Percentiles rank a stretch among this genome's conserved stretches.
phyloP scores from a whole-genome alignment of 148 eudicot genomes.

The Camellia sinensis region DNA sequence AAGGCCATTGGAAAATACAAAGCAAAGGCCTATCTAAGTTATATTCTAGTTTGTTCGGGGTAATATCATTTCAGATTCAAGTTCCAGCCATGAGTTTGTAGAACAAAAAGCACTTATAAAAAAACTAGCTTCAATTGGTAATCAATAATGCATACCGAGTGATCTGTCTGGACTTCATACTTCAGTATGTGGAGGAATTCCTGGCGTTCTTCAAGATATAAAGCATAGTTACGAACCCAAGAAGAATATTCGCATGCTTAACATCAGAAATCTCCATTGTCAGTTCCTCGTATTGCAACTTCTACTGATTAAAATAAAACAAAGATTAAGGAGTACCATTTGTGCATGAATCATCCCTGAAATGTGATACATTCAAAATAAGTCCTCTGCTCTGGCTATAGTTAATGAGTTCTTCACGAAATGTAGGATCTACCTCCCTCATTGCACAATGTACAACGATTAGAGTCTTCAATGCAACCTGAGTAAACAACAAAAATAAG shows the following conservation, averaged over 20 bases:
- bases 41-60: not conserved
- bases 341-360: constrained; percentile 34
- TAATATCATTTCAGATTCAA: not conserved
- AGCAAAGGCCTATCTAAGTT: too few species aligned
- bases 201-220: constrained; percentile 33
- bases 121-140: not conserved
- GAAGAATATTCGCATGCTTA: constrained; percentile 37
- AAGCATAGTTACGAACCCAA: constrained; percentile 35
- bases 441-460: constrained; percentile 37
- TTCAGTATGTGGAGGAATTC: constrained; percentile 27
- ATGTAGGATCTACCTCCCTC: constrained; percentile 31
- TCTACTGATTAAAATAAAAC: not conserved
- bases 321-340: constrained; percentile 22
- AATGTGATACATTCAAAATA: constrained; percentile 29
- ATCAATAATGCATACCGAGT: constrained; percentile 21
- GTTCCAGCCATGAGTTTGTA: not conserved
- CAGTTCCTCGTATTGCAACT: constrained; percentile 1
- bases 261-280: constrained; percentile 11
- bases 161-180: constrained; percentile 33
- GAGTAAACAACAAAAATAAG: not conserved
- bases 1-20: too few species aligned
- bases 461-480: constrained; percentile 40
- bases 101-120: not conserved
- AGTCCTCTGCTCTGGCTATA: constrained; percentile 20
- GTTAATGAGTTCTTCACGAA: constrained; percentile 25